Base-by-base conservation (phyloP, 148 eudicot genomes). In the Rheum nobile region DNA sequence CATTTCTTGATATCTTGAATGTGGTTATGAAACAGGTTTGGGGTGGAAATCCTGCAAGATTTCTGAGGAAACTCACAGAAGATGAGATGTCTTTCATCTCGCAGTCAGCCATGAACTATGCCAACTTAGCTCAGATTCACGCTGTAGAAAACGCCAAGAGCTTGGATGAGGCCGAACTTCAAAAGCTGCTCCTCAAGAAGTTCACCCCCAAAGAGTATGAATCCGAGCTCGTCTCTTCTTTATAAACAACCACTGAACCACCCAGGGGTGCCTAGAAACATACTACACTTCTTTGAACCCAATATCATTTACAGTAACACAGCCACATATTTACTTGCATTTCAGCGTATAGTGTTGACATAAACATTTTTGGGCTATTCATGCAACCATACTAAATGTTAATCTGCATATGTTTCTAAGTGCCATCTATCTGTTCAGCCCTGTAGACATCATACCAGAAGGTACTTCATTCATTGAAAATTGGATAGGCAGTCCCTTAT, bases 401-500 rank as follows among this genome's bases (percentile, higher is more conserved):
- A 61, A 5, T 71, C 35, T 78, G 78, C 97, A 94, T 97, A 78
- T 87, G 73, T 61, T 86, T 31, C 48, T 87, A 19, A 88, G 93
- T 83, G 82, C 74, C 38, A 77, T 92, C 77, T 92, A 92, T 76
- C 71, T 92, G 24, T 19, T 92, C 39, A 90, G 96, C 77, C 98
- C 98, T 0, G 86, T 92, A 54, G 98, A 92, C 82, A 86, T 92
- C 74, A 88, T 92, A 71, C 98, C 98, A 1, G 98, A 90, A 92
- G 93, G 96, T 90, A 92, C 16, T 22, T 28, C n/a, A n/a, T n/a
- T n/a, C n/a, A n/a, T n/a, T n/a, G n/a, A n/a, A n/a, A n/a, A n/a
- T n/a, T n/a, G n/a, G n/a, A n/a, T n/a, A n/a, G n/a, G n/a, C n/a
- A n/a, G n/a, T n/a, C n/a, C n/a, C n/a, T n/a, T n/a, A n/a, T n/a